A percentile compares a stretch with the other conserved stretches of the same genome.
Evolutionary conservation across 768 basidiomycete genomes (phyloP).

Genomic region (Amanita thiersii): DNA sequence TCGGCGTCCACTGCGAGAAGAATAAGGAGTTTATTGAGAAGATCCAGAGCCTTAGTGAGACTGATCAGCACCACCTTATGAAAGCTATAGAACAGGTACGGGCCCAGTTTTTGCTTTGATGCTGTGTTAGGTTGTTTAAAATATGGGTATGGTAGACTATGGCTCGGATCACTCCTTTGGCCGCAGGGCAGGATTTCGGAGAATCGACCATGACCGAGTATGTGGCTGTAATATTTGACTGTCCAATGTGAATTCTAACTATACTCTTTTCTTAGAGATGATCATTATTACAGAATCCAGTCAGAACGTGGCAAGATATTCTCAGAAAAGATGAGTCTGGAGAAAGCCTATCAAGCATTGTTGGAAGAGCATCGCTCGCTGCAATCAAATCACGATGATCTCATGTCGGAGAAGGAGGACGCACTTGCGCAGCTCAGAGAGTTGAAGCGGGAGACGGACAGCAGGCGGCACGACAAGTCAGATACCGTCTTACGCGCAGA

Average conservation of each 20-base stretch:
- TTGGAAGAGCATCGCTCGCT: slow-evolving; percentile 68
- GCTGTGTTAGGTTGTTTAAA: background rate
- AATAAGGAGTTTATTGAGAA: slow-evolving; percentile 85
- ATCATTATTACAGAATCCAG: slow-evolving; percentile 84
- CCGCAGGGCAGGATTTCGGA: slow-evolving; percentile 37
- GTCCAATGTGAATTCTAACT: background rate
- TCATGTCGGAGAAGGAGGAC: slow-evolving; percentile 73
- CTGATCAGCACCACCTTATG: slow-evolving; percentile 86
- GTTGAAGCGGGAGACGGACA: slow-evolving; percentile 50
- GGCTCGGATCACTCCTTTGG: slow-evolving; percentile 53
- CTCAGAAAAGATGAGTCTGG: slow-evolving; percentile 79
- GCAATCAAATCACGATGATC: slow-evolving; percentile 74
- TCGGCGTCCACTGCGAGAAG: slow-evolving; percentile 82
- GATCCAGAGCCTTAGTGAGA: slow-evolving; percentile 79
- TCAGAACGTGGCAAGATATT: slow-evolving; percentile 70
- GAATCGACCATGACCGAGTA: slow-evolving; percentile 76
- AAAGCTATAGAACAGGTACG: slow-evolving; percentile 84
- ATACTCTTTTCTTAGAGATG: slow-evolving; percentile 45
- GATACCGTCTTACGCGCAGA: slow-evolving; percentile 75
- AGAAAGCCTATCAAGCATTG: slow-evolving; percentile 71
- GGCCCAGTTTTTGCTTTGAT: background rate
- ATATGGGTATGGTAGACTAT: slow-evolving; percentile 46
- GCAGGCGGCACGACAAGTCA: slow-evolving; percentile 56
- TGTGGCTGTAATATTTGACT: slow-evolving; percentile 18
- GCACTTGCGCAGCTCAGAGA: slow-evolving; percentile 54